Evolutionary conservation across 208 protist species (phyloP).

Genomic region (Zelonia costaricensis): DNA sequence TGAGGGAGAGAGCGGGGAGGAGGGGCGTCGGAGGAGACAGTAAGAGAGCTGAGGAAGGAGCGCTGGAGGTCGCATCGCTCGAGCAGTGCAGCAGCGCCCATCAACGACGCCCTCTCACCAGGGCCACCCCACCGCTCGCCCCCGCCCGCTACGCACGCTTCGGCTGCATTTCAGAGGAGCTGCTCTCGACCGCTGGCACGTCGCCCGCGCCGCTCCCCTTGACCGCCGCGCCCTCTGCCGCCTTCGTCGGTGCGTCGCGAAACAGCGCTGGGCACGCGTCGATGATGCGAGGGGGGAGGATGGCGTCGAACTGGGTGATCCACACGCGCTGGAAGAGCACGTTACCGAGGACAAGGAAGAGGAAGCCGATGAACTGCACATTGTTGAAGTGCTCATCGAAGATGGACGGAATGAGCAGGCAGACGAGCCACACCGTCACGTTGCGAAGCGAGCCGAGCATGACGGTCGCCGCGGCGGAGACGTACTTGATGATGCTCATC

Average conservation of each 20-base stretch:
- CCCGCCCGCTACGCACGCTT: background rate
- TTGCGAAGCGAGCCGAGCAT: slow-evolving; percentile 79
- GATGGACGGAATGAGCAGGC: slow-evolving; percentile 51
- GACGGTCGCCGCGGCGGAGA: slow-evolving; percentile 67
- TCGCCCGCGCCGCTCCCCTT: background rate
- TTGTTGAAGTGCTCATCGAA: slow-evolving; percentile 72
- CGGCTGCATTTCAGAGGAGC: slow-evolving; percentile 7
- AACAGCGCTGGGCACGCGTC: slow-evolving; percentile 41
- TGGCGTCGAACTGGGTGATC: slow-evolving; percentile 40
- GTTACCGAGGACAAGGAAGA: slow-evolving; percentile 59
- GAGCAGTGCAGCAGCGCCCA: too few relatives aligned
- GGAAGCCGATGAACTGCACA: slow-evolving; percentile 70
- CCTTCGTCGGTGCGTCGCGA: background rate
- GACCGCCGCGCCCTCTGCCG: background rate
- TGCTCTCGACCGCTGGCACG: slow-evolving; percentile 3
- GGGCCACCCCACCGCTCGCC: too few relatives aligned
- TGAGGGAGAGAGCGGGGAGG: too few relatives aligned
- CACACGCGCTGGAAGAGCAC: slow-evolving; percentile 65
- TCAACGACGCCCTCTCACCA: too few relatives aligned
- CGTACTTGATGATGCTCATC: slow-evolving; percentile 67
- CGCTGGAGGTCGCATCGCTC: too few relatives aligned
- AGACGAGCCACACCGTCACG: slow-evolving; percentile 66
- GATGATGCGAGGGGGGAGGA: slow-evolving; percentile 39
- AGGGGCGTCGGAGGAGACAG: too few relatives aligned
- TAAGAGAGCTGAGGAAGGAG: too few relatives aligned